phyloP scores from a whole-genome alignment of 352 stramenopile species.

The Phytophthora boehmeriae region DNA sequence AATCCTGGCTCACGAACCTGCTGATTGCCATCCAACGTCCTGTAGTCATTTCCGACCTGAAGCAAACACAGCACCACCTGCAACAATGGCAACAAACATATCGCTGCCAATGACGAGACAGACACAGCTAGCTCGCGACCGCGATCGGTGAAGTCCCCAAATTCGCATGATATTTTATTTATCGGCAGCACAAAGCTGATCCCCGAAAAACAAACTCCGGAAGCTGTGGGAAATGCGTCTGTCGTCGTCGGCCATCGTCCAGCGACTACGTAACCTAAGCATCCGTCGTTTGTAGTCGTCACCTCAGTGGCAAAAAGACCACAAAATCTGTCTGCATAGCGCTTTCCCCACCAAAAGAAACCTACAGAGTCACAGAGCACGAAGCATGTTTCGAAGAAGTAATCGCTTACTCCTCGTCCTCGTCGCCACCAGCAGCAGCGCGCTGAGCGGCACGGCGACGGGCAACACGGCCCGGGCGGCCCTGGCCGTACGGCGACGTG shows the following conservation, averaged over 20 bases:
- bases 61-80: neutral
- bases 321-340: neutral
- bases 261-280: neutral
- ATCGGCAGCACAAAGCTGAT: slow-evolving; percentile 39
- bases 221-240: slow-evolving; percentile 10
- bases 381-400: slow-evolving; percentile 22
- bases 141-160: slow-evolving; percentile 59
- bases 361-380: slow-evolving; percentile 21
- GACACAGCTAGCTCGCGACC: slow-evolving; percentile 9
- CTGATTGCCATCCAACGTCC: neutral
- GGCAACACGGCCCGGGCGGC: slow-evolving; percentile 95
- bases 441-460: slow-evolving; percentile 94
- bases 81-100: neutral
- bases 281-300: neutral
- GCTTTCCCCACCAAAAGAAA: slow-evolving; percentile 3
- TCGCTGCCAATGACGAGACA: neutral
- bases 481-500: slow-evolving; percentile 98
- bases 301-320: neutral
- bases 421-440: slow-evolving; percentile 89
- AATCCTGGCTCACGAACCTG: no score
- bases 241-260: slow-evolving; percentile 9
- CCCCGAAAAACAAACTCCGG: slow-evolving; percentile 34
- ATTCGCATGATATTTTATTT: slow-evolving; percentile 89
- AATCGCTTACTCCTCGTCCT: slow-evolving; percentile 85
- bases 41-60: neutral